Conservation (phyloP, 805 yeast species). For the Starmerella vaccinii region DNA sequence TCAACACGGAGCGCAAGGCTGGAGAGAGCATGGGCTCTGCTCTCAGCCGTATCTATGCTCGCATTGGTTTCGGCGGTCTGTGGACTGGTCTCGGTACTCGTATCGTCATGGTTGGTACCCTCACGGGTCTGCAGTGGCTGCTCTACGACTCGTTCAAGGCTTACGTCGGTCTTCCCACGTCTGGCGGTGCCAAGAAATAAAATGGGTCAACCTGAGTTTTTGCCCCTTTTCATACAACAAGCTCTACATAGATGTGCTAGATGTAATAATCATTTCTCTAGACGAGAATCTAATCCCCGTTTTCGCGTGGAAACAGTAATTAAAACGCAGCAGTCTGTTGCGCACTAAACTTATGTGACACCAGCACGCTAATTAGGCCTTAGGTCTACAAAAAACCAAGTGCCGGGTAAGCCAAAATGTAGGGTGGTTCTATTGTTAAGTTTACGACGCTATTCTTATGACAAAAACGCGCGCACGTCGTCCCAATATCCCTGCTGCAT, state of each 20-base stretch:
- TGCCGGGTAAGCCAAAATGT: too few species aligned
- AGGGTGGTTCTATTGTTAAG: too few species aligned
- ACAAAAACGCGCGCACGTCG: conserved; percentile 45
- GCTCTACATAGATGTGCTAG: conserved; percentile 3
- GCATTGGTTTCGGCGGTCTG: conserved; percentile 82
- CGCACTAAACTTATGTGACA: too few species aligned
- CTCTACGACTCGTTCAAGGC: conserved; percentile 92
- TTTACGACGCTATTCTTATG: too few species aligned
- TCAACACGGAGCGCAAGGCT: conserved; percentile 59
- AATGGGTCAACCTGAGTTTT: background rate
- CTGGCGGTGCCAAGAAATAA: conserved; percentile 45
- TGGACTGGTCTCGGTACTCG: conserved; percentile 94
- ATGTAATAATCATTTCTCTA: conserved; percentile 1
- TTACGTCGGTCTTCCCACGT: conserved; percentile 82
- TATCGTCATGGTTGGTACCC: conserved; percentile 92
- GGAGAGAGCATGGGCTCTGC: conserved; percentile 60
- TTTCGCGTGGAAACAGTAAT: too few species aligned
- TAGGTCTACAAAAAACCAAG: too few species aligned
- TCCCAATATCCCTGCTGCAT: conserved; percentile 72
- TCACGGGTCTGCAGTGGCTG: conserved; percentile 95
- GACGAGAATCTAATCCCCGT: too few species aligned
- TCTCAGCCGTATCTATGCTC: conserved; percentile 57
- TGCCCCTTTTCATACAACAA: background rate
- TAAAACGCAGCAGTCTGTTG: too few species aligned
- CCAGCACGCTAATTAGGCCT: too few species aligned